Evolutionary conservation across 2,329 filamentous ascomycete genomes (phyloP).

Genomic region (Cordyceps fumosorosea): DNA sequence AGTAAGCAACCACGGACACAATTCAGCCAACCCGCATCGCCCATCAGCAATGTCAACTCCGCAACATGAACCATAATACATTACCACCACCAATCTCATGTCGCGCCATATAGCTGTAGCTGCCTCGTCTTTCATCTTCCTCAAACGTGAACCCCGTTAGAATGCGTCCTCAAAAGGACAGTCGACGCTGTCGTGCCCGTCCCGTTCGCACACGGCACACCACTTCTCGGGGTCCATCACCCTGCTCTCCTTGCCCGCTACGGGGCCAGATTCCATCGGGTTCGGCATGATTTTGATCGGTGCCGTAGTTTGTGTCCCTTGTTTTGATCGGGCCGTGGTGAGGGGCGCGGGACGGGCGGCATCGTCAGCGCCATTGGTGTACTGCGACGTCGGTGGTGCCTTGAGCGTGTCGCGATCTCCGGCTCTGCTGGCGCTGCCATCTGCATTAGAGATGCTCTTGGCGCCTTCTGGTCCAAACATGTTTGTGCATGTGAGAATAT

Average conservation of each 20-base stretch:
- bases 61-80: background rate
- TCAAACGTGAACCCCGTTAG: constrained; percentile 26
- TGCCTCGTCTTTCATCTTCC: background rate
- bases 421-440: constrained; percentile 27
- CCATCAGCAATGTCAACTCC: background rate
- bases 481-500: constrained; percentile 89
- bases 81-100: background rate
- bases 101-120: background rate
- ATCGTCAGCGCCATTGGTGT: constrained; percentile 28
- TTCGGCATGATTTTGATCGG: constrained; percentile 50
- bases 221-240: constrained; percentile 81
- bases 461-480: constrained; percentile 59
- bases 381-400: constrained; percentile 21
- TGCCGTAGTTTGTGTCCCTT: constrained; percentile 27
- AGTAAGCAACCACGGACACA: background rate
- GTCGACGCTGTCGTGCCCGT: constrained; percentile 93
- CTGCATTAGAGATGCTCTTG: constrained; percentile 25
- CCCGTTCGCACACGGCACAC: constrained; percentile 94
- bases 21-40: background rate
- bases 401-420: constrained; percentile 30
- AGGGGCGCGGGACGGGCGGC: constrained; percentile 47
- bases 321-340: constrained; percentile 44
- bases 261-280: constrained; percentile 58
- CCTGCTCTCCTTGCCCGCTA: constrained; percentile 72
- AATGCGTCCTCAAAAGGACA: constrained; percentile 86